Percentiles rank a stretch among this genome's conserved stretches.
These are phyloP conservation scores for Taphrina populina DNA, from an alignment of 1,139 yeast genomes.

Conservation along the genomic window DNA sequence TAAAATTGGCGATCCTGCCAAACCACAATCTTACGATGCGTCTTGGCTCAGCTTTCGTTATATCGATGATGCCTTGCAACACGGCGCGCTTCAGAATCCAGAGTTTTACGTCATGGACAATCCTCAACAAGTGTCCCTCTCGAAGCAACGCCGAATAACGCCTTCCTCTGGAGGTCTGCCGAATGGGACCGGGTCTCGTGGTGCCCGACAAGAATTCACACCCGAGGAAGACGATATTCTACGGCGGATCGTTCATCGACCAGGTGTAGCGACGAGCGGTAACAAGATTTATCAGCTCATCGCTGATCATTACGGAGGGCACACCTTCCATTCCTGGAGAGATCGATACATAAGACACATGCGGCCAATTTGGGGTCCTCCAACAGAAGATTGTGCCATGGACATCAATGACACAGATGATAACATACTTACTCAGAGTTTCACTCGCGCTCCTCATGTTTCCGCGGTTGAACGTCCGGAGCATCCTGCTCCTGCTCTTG, in stretches of 20 bases:
- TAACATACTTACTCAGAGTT: constrained; percentile 10
- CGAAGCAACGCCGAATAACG: constrained; percentile 2
- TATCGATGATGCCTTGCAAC: constrained; percentile 28
- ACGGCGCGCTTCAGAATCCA: constrained; percentile 15
- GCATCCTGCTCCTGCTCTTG: neutral
- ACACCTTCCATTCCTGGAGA: constrained; percentile 33
- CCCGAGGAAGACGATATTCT: constrained; percentile 30
- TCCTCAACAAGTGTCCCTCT: neutral
- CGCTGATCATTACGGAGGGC: constrained; percentile 20
- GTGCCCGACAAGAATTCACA: constrained; percentile 22
- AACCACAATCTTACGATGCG: constrained; percentile 13
- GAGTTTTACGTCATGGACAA: constrained; percentile 21
- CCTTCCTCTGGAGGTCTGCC: constrained; percentile 1
- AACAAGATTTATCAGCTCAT: constrained; percentile 29
- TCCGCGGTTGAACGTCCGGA: constrained; percentile 8
- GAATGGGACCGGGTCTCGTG: constrained; percentile 26
- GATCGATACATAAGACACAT: constrained; percentile 30
- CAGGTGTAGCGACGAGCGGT: constrained; percentile 26
- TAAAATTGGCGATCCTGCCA: constrained; percentile 25
- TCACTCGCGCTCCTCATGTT: constrained; percentile 19
- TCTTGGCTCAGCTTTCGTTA: constrained; percentile 7
- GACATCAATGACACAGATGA: constrained; percentile 14
- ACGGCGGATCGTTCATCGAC: constrained; percentile 26
- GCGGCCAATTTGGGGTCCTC: constrained; percentile 24
- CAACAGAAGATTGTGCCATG: constrained; percentile 9